These are phyloP conservation scores for Lentinula edodes DNA, from an alignment of 768 basidiomycete species.

Conservation along the genomic window DNA sequence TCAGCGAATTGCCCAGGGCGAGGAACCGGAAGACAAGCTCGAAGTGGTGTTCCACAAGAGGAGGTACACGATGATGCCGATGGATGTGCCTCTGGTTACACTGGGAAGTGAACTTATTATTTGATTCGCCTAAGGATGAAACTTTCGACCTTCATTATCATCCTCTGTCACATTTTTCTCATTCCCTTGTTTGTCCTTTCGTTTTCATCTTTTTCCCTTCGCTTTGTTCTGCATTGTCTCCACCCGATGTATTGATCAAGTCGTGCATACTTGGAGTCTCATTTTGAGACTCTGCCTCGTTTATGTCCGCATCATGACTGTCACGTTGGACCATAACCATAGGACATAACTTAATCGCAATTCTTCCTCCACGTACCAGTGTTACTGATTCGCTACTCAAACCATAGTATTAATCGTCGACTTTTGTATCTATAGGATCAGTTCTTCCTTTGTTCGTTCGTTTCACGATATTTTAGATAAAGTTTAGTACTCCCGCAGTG, in stretches of 20 bases:
- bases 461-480: not conserved
- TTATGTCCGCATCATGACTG: not conserved
- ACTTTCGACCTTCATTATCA: not conserved
- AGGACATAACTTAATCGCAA: not conserved
- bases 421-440: not conserved
- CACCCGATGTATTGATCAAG: not conserved
- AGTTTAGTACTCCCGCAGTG: not conserved
- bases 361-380: not conserved
- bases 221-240: not conserved
- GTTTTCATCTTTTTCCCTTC: not conserved
- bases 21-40: not conserved
- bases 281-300: not conserved
- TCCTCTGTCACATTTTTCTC: not conserved
- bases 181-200: not conserved
- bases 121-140: not conserved
- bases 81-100: not conserved
- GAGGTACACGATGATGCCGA: constrained; percentile 1
- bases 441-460: not conserved
- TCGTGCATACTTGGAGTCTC: not conserved
- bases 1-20: not conserved
- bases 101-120: not conserved
- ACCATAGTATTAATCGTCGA: not conserved
- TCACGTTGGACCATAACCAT: not conserved
- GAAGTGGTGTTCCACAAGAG: not conserved
- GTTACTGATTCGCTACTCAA: not conserved